These are phyloP conservation scores for Aureobasidium sp. DNA, from an alignment of 2,329 filamentous ascomycete genomes.

Conservation along the genomic window DNA sequence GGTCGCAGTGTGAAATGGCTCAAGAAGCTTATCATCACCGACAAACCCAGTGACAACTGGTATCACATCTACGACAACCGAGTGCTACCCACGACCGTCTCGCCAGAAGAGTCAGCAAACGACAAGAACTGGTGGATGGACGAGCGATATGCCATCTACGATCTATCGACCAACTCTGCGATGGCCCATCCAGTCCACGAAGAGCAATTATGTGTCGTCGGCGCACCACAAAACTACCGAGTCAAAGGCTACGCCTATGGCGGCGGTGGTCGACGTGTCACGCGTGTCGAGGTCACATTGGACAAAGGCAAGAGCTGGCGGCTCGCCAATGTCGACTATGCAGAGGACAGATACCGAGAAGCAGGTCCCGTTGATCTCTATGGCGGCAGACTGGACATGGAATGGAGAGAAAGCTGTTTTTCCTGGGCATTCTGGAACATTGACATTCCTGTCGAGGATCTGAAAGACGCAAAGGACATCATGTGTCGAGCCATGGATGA, in stretches of 20 bases:
- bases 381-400: constrained; percentile 72
- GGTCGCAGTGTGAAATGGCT: constrained; percentile 92
- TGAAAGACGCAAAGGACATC: constrained; percentile 62
- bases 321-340: constrained; percentile 70
- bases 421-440: constrained; percentile 92
- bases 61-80: constrained; percentile 93
- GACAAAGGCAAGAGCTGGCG: constrained; percentile 77
- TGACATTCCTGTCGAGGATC: constrained; percentile 55
- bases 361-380: constrained; percentile 59
- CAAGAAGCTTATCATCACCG: constrained; percentile 70
- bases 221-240: constrained; percentile 49
- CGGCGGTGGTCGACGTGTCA: constrained; percentile 77
- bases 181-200: constrained; percentile 74
- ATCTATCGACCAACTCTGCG: constrained; percentile 80
- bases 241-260: constrained; percentile 80
- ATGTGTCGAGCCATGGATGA: constrained; percentile 87
- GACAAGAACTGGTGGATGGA: constrained; percentile 76
- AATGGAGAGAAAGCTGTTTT: constrained; percentile 73
- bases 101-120: constrained; percentile 70
- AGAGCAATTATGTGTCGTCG: constrained; percentile 52
- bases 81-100: constrained; percentile 78
- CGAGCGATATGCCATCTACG: constrained; percentile 87
- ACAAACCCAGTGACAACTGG: constrained; percentile 80
- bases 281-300: constrained; percentile 73
- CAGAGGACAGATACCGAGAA: constrained; percentile 75